These are phyloP conservation scores for Metschnikowia henanensis DNA, from an alignment of 805 yeast species.

Conservation along the genomic window DNA sequence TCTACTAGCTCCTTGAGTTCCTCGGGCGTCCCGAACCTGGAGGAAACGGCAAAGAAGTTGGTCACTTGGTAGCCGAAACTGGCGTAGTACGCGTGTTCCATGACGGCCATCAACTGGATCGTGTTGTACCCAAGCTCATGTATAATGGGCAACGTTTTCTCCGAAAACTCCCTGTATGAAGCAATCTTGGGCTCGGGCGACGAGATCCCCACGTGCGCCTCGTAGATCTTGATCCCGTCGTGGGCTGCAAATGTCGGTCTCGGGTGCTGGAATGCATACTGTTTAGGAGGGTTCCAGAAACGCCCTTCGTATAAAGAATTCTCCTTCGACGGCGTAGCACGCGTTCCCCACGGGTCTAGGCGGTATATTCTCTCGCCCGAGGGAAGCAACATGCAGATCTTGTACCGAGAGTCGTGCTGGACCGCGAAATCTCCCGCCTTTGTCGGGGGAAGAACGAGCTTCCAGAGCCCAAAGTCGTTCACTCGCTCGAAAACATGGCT, in stretches of 20 bases:
- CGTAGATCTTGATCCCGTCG: constrained; percentile 71
- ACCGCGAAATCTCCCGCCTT: constrained; percentile 60
- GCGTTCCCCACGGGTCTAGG: constrained; percentile 83
- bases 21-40: constrained; percentile 94
- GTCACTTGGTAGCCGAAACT: constrained; percentile 98
- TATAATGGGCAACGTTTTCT: constrained; percentile 79
- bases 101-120: constrained; percentile 94
- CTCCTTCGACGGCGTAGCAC: constrained; percentile 75
- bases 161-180: constrained; percentile 80
- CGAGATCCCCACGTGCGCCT: constrained; percentile 95
- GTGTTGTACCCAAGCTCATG: constrained; percentile 87
- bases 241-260: constrained; percentile 54
- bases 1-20: constrained; percentile 89
- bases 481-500: constrained; percentile 51
- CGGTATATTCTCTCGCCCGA: constrained; percentile 75
- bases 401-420: constrained; percentile 78
- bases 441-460: constrained; percentile 53
- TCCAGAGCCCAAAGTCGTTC: constrained; percentile 74
- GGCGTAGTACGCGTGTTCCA: constrained; percentile 99
- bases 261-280: constrained; percentile 58
- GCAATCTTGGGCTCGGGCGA: constrained; percentile 87
- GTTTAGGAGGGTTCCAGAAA: constrained; percentile 78
- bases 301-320: constrained; percentile 72
- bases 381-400: constrained; percentile 62
- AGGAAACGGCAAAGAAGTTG: constrained; percentile 84